phyloP scores from a whole-genome alignment of 2,329 filamentous ascomycete genomes.

The Hypoxylon sp. region DNA sequence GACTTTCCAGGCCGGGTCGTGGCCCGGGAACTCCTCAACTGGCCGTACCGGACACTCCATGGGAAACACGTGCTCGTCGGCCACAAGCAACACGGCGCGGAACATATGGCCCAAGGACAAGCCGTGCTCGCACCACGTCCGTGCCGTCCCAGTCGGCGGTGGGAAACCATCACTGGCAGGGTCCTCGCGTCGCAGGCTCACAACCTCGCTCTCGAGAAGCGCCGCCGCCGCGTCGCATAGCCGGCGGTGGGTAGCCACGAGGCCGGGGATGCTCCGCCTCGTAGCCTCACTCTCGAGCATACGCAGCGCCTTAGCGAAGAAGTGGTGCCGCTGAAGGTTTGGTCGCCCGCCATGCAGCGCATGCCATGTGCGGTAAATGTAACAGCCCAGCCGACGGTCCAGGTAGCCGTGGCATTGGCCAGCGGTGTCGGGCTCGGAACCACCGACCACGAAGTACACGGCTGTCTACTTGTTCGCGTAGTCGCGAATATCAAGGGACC shows the following conservation, averaged over 20 bases:
- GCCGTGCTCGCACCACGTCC: constrained; percentile 25
- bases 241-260: constrained; percentile 24
- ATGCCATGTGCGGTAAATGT: constrained; percentile 31
- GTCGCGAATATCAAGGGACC: constrained; percentile 22
- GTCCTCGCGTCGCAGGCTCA: constrained; percentile 12
- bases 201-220: constrained; percentile 18
- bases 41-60: constrained; percentile 25
- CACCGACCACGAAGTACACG: constrained; percentile 30
- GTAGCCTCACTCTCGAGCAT: constrained; percentile 10
- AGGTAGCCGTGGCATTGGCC: constrained; percentile 25
- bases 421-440: constrained; percentile 4
- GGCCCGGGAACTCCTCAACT: constrained; percentile 1
- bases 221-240: constrained; percentile 28
- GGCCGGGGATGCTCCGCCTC: constrained; percentile 15
- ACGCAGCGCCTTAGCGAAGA: constrained; percentile 26
- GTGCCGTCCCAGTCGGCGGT: constrained; percentile 3
- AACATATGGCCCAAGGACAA: constrained; percentile 22
- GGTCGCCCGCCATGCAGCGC: constrained; percentile 26
- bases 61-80: constrained; percentile 24
- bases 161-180: constrained; percentile 6
- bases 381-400: constrained; percentile 21
- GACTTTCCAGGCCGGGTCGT: constrained; percentile 15
- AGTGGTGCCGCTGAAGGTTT: constrained; percentile 26
- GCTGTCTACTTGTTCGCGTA: constrained; percentile 36
- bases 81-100: constrained; percentile 26